Evolutionary conservation across 2,329 filamentous ascomycete species (phyloP).

Genomic region (Fusarium acutatum): DNA sequence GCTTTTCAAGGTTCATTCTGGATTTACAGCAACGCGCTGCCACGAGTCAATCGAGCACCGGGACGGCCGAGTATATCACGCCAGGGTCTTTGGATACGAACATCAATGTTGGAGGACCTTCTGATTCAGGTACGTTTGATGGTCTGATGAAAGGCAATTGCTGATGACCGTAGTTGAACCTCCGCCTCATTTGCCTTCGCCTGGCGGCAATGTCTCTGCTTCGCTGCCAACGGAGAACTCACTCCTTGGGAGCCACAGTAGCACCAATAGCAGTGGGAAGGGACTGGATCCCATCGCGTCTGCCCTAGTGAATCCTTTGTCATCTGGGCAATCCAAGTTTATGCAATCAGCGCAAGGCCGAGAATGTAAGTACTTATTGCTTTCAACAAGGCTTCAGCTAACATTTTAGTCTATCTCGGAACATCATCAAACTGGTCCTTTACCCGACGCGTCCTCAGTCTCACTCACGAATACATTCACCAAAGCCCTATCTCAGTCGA

Average conservation of each 20-base stretch:
- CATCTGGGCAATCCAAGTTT: constrained; percentile 51
- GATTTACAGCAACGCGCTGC: constrained; percentile 46
- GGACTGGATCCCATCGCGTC: constrained; percentile 43
- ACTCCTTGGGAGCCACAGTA: constrained; percentile 26
- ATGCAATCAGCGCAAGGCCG: constrained; percentile 52
- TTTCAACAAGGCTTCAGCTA: background rate
- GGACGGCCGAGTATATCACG: constrained; percentile 30
- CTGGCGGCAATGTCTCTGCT: constrained; percentile 12
- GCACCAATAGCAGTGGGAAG: constrained; percentile 11
- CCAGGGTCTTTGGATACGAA: constrained; percentile 35
- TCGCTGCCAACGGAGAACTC: constrained; percentile 19
- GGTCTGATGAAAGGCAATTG: fast-evolving
- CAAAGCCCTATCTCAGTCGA: constrained; percentile 53
- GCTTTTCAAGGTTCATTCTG: constrained; percentile 44
- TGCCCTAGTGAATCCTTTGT: constrained; percentile 53
- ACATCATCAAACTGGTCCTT: constrained; percentile 67
- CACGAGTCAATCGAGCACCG: constrained; percentile 16
- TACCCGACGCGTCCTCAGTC: constrained; percentile 56
- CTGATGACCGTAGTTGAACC: constrained; percentile 1
- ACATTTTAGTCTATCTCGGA: constrained; percentile 58
- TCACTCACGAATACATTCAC: constrained; percentile 57
- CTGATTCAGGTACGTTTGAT: constrained; percentile 21
- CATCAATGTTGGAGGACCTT: constrained; percentile 24
- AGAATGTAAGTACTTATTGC: constrained; percentile 47
- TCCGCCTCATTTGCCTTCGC: constrained; percentile 1